Base-by-base conservation (phyloP, 2,329 filamentous ascomycete genomes). In the Exophiala sp. region DNA sequence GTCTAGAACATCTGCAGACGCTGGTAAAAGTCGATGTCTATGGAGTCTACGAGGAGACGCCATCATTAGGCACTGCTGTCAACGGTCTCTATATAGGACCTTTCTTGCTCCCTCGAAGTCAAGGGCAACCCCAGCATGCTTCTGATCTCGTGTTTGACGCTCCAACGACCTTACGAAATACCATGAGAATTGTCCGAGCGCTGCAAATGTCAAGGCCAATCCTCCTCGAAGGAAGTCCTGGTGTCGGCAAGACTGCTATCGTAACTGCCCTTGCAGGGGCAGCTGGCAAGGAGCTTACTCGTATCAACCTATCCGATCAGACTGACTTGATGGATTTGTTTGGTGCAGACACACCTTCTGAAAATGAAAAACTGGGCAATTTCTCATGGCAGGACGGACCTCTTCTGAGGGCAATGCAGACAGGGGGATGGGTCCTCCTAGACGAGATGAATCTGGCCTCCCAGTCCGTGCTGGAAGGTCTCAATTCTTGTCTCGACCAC, bases 391-490 rank as follows among this genome's bases (percentile, higher is more conserved):
- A 89, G 59, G 91, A 98, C 66, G 93, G 91, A 0, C 90, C 93
- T 1, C 97, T 98, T 65, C 73, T 98, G 16, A 86, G 88, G 64
- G 93, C 93, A 0, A 97, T 98, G 91, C 93, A 97, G 65, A 86
- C 81, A 50, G 93, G 93, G 22, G 87, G 95, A 60, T 98, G 93
- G 93, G 93, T 98, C 9, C 74, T 98, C 22, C 77, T 98, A 0
- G 93, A 98, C 63, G 93, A 98, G 72, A 98, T 98, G 93, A 98
- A 98, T 62, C 72, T 98, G 56, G 93, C 94, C 1, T 97, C 91
- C 0, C 93, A 98, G 65, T 95, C 91, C 3, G 90, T 98, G 1
- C 78, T 98, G 1, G 93, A 98, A 70, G 94, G 93, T 56, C 73
- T 98, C 24, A 98, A 98, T 60, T 91, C 93, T 18, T 97, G 93